Conservation (phyloP, 495 filamentous ascomycete species). For the Penicillium daleae region DNA sequence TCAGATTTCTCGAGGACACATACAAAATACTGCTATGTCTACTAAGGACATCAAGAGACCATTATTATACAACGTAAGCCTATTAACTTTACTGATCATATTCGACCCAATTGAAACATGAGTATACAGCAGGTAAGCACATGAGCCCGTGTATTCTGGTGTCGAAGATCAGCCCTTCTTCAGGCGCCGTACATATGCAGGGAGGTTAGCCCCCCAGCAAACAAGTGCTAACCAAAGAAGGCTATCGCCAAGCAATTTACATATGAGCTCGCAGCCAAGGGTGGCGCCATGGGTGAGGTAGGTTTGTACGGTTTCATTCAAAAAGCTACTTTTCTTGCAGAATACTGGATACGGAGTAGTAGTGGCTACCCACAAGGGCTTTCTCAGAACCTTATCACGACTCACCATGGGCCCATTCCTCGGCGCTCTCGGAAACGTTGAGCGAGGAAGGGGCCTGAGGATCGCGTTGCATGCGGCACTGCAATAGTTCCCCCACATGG, state of each 20-base stretch:
- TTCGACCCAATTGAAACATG: not conserved
- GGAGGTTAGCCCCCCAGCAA: not conserved
- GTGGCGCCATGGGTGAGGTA: not conserved
- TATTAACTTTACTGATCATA: not conserved
- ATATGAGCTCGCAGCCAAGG: not conserved
- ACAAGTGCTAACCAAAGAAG: not conserved
- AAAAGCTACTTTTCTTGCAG: not conserved
- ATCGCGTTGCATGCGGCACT: slow-evolving; percentile 1
- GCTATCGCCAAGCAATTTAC: not conserved
- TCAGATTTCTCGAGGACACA: no score
- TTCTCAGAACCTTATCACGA: slow-evolving; percentile 2
- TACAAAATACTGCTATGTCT: not conserved
- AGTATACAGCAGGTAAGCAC: slow-evolving; percentile 1
- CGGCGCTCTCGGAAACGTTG: no score
- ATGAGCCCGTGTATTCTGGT: not conserved
- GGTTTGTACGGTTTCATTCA: not conserved
- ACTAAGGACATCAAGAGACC: not conserved
- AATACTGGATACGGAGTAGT: slow-evolving; percentile 1
- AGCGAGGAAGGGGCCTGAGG: not conserved
- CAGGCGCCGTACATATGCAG: slow-evolving; percentile 3
- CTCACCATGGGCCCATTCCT: not conserved
- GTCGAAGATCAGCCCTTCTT: slow-evolving; percentile 1
- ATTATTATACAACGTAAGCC: not conserved
- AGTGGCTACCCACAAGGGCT: not conserved
- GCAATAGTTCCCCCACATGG: slow-evolving; percentile 4